Evolutionary conservation across 768 basidiomycete genomes (phyloP).

Genomic region (Suillus placidus): DNA sequence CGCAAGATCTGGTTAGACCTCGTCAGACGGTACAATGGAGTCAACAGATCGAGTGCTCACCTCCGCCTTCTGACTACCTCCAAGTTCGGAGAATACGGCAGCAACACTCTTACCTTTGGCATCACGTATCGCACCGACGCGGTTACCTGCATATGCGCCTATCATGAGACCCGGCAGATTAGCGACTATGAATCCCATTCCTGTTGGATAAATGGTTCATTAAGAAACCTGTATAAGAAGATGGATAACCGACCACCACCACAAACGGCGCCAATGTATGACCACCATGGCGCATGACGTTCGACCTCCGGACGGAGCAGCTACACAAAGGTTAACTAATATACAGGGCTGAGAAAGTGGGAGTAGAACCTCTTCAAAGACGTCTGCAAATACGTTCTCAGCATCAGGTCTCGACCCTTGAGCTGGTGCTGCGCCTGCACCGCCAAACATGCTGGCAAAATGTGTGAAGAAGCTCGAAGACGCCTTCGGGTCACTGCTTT

Average conservation of each 20-base stretch:
- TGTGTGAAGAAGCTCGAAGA: conserved; percentile 76
- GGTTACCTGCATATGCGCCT: conserved; percentile 85
- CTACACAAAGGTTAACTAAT: conserved; percentile 37
- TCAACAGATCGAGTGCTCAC: conserved; percentile 40
- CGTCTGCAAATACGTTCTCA: conserved; percentile 83
- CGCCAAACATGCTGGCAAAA: conserved; percentile 73
- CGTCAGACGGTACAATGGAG: conserved; percentile 2
- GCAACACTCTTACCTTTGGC: conserved; percentile 95
- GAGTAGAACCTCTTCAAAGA: conserved; percentile 81
- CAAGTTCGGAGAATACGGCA: conserved; percentile 79
- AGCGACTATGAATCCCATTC: conserved; percentile 51
- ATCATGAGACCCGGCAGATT: conserved; percentile 87
- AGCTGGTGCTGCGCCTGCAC: conserved; percentile 36
- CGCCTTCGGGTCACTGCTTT: conserved; percentile 63
- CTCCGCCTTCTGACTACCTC: conserved; percentile 83
- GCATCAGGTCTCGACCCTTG: conserved; percentile 64
- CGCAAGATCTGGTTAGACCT: conserved; percentile 62
- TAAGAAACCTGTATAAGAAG: background rate
- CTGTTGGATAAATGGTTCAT: conserved; percentile 48
- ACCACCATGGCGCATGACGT: conserved; percentile 71
- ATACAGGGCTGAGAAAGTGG: background rate
- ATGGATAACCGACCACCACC: conserved; percentile 53
- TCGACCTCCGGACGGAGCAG: conserved; percentile 83
- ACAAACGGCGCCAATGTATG: conserved; percentile 67
- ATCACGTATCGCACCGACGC: conserved; percentile 89